phyloP scores from a whole-genome alignment of 306 rosid species.

The Trifolium repens region DNA sequence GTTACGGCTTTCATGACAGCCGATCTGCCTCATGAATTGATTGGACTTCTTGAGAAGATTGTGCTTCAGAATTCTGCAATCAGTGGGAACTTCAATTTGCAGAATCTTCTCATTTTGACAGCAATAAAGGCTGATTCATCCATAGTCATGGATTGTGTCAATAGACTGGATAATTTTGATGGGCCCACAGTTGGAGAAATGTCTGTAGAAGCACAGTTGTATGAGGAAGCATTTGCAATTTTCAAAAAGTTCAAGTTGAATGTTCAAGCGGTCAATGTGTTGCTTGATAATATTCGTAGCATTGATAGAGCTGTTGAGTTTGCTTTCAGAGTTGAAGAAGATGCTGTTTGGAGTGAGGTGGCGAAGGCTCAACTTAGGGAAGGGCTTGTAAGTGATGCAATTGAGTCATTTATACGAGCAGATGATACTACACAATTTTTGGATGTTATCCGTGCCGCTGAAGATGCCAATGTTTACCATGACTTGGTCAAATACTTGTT shows the following conservation, averaged over 20 bases:
- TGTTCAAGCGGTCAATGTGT: conserved; percentile 94
- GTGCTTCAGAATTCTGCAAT: conserved; percentile 99
- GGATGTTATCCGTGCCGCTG: conserved; percentile 94
- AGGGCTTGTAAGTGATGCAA: conserved; percentile 97
- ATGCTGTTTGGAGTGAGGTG: conserved; percentile 99
- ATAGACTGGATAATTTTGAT: conserved; percentile 94
- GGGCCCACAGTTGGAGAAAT: conserved; percentile 99
- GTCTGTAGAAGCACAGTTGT: conserved; percentile 93
- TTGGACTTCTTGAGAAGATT: conserved; percentile 99
- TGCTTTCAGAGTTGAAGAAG: conserved; percentile 99
- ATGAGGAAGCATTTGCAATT: conserved; percentile 92
- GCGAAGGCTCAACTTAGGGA: conserved; percentile 97
- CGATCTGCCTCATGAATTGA: conserved; percentile 94
- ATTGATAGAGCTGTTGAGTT: conserved; percentile 97
- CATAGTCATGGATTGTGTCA: conserved; percentile 96
- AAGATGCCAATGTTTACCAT: conserved; percentile 80
- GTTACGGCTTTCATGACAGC: conserved; percentile 99
- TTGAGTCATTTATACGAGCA: conserved; percentile 96
- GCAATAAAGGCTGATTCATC: conserved; percentile 99
- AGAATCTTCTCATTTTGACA: conserved; percentile 92
- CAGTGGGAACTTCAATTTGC: conserved; percentile 97
- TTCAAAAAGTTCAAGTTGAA: conserved; percentile 98
- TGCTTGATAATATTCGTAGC: conserved; percentile 84
- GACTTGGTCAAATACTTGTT: conserved; percentile 94
- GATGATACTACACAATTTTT: conserved; percentile 92